These are phyloP conservation scores for Aurifilum marmelostoma DNA, from an alignment of 2,329 filamentous ascomycete genomes.

Conservation along the genomic window DNA sequence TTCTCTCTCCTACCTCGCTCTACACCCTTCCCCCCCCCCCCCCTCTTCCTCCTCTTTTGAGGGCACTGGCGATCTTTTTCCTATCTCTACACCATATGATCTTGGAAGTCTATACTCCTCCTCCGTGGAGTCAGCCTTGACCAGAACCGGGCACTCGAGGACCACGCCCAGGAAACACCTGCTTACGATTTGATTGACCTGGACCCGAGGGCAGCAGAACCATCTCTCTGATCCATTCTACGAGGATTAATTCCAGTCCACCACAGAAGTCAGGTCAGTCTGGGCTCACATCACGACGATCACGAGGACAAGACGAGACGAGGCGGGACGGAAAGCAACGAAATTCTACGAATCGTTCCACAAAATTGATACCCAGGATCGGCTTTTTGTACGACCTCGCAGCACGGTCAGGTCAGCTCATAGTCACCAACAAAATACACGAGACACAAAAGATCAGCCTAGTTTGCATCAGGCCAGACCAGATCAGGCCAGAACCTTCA, in stretches of 20 bases:
- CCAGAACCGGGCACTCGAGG: background rate
- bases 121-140: background rate
- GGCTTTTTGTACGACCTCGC: background rate
- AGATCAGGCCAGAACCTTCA: background rate
- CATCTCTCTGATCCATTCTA: background rate
- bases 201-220: background rate
- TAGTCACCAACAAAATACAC: background rate
- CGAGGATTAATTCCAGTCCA: background rate
- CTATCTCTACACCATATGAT: background rate
- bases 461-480: background rate
- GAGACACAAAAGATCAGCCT: background rate
- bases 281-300: slow-evolving; percentile 11
- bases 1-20: background rate
- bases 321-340: background rate
- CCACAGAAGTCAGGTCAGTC: background rate
- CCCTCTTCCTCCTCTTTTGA: background rate
- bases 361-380: slow-evolving; percentile 6
- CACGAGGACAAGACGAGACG: slow-evolving; percentile 6
- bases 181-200: background rate
- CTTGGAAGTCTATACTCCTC: background rate
- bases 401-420: background rate
- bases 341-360: background rate
- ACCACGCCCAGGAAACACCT: background rate
- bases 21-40: background rate
- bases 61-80: no score